phyloP scores from a whole-genome alignment of 1,139 yeast genomes.

The Geotrichum fermentans region DNA sequence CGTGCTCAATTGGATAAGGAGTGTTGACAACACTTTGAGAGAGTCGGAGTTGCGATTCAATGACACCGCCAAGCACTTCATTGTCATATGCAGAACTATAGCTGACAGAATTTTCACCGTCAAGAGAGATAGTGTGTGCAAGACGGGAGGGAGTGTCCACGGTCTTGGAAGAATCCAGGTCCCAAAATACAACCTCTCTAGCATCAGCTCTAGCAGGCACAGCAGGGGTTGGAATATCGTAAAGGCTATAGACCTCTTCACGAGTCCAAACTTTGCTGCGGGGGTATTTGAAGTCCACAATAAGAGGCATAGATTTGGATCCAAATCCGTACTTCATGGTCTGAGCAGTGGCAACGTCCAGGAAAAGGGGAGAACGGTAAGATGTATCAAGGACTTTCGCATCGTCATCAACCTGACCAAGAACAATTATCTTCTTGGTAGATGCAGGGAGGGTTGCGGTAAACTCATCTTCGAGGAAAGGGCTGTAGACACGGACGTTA shows the following conservation, averaged over 20 bases:
- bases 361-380: constrained; percentile 44
- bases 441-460: constrained; percentile 54
- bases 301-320: constrained; percentile 26
- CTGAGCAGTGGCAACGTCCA: constrained; percentile 71
- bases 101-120: constrained; percentile 49
- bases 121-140: constrained; percentile 69
- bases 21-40: constrained; percentile 35
- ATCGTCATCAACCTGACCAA: constrained; percentile 48
- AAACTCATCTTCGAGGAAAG: constrained; percentile 58
- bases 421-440: constrained; percentile 56
- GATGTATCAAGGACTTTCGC: constrained; percentile 36
- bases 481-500: constrained; percentile 67
- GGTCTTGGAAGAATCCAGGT: constrained; percentile 27
- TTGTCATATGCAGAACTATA: constrained; percentile 70
- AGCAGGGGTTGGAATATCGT: constrained; percentile 23
- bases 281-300: constrained; percentile 34
- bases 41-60: constrained; percentile 66
- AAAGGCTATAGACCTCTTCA: constrained; percentile 26
- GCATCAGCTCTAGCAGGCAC: constrained; percentile 20
- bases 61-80: constrained; percentile 64
- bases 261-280: constrained; percentile 28
- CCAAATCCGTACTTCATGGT: constrained; percentile 37
- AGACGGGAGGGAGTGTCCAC: constrained; percentile 59
- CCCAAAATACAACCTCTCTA: constrained; percentile 55
- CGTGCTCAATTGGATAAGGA: constrained; percentile 47